Evolutionary conservation across 2,329 filamentous ascomycete species (phyloP).

Genomic region (Fusarium sp.): DNA sequence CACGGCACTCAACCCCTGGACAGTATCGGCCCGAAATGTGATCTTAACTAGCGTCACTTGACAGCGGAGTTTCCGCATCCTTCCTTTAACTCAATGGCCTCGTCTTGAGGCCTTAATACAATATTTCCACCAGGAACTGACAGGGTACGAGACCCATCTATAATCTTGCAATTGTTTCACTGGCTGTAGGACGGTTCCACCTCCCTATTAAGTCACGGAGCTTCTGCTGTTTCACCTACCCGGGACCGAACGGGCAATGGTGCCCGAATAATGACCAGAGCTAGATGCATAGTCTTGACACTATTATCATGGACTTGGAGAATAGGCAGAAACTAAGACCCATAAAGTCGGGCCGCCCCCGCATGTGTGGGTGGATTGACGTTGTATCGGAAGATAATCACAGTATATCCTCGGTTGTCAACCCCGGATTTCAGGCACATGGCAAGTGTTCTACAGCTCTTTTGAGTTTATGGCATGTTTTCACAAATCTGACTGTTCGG

Average conservation of each 20-base stretch:
- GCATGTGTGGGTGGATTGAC: constrained; percentile 15
- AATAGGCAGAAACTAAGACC: not conserved
- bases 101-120: not conserved
- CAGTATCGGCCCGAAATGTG: constrained; percentile 25
- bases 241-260: not conserved
- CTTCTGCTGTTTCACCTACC: not conserved
- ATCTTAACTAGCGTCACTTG: constrained; percentile 16
- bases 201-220: constrained; percentile 23
- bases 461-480: not conserved
- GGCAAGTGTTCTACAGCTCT: not conserved
- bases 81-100: not conserved
- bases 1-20: not conserved
- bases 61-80: constrained; percentile 29
- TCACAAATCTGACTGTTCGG: constrained; percentile 2
- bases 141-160: not conserved
- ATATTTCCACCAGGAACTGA: not conserved
- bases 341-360: constrained; percentile 29
- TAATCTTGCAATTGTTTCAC: constrained; percentile 5
- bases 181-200: not conserved
- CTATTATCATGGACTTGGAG: not conserved
- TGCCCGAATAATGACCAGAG: not conserved
- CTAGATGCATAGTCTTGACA: not conserved
- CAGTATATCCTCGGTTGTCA: not conserved
- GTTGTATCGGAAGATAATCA: not conserved
- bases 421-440: not conserved